Base-by-base conservation (phyloP, 1,139 yeast species). In the Geotrichum carabidarum region DNA sequence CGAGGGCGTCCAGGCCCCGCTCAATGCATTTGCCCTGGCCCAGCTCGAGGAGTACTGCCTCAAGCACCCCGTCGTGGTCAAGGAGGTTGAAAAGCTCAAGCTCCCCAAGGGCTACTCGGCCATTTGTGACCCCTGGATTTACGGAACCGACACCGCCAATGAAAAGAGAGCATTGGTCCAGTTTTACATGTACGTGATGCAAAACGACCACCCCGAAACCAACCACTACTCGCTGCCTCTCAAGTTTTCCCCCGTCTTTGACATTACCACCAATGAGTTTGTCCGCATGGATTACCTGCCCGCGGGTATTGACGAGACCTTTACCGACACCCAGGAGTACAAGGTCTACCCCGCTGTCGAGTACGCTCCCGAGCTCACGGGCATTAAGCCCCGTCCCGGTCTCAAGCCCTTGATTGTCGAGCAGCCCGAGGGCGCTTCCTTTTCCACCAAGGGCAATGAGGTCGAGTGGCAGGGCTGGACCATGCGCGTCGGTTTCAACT, bases 381-480 rank as follows among this genome's bases (percentile, higher is more conserved):
- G 82, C 51, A 76, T 87, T 63, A 86, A 86, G 30, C 44, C 30
- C 17, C 32, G 44, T n/a, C 15, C 9, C 5, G 44, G 44, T 42
- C 44, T 42, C 27, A 42, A 42, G 73, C 95, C 96, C 49, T 79
- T 86, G 69, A 74, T 84, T 61, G 80, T 86, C 50, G 70, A 77
- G 44, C 95, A 88, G 72, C 95, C 96, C 52, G 94, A 88, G 65
- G 96, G 96, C 59, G 86, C 94, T 18, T 84, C 93, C 0, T 88
- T 85, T 72, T 63, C 76, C 12, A 71, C 82, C 50, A 75, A 79
- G 14, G 87, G 87, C 43, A 83, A 82, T 70, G 61, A 62, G 17
- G 80, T 88, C 60, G 73, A 77, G 58, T 88, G 96, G 96, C 95
- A 86, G 74, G 91, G 87, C 51, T 88, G 95, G 95, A 86, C 83